Percentiles rank a stretch among this genome's conserved stretches.
phyloP scores from a whole-genome alignment of 176 grass and related monocot species.

The Musa itinerans region DNA sequence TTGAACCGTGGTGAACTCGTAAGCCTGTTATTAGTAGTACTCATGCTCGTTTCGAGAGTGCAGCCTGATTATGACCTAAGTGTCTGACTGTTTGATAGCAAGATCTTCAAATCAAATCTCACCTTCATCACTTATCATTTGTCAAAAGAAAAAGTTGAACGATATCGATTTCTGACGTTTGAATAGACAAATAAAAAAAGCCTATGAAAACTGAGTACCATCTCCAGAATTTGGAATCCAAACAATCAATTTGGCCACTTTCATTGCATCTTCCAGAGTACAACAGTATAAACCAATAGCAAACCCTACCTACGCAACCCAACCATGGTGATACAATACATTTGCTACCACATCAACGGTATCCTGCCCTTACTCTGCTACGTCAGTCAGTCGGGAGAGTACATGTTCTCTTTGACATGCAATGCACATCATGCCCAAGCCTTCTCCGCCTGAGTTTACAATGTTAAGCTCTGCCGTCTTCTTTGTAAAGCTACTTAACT shows the following conservation, averaged over 20 bases:
- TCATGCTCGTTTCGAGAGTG: no score
- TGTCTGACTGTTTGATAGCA: no score
- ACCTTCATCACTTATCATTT: no score
- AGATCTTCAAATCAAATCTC: no score
- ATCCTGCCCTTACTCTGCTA: background rate
- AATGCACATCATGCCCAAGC: conserved; percentile 53
- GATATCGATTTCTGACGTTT: background rate
- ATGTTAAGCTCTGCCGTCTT: conserved; percentile 46
- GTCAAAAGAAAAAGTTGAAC: no score
- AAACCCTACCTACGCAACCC: background rate
- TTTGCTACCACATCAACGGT: background rate
- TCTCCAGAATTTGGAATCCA: background rate
- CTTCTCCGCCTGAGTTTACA: conserved; percentile 52
- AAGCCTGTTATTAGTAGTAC: no score
- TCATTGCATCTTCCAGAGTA: background rate
- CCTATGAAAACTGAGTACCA: background rate
- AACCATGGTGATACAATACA: background rate
- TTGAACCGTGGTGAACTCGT: no score
- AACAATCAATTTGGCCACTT: background rate
- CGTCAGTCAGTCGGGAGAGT: background rate
- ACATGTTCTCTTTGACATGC: background rate
- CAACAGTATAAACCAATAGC: background rate
- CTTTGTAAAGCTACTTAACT: conserved; percentile 72
- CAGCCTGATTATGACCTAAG: no score
- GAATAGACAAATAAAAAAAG: background rate